Percentiles rank a stretch among this genome's conserved stretches.
phyloP scores from a whole-genome alignment of 371 early-diverging fungal genomes.

The Vavraia culicis region DNA sequence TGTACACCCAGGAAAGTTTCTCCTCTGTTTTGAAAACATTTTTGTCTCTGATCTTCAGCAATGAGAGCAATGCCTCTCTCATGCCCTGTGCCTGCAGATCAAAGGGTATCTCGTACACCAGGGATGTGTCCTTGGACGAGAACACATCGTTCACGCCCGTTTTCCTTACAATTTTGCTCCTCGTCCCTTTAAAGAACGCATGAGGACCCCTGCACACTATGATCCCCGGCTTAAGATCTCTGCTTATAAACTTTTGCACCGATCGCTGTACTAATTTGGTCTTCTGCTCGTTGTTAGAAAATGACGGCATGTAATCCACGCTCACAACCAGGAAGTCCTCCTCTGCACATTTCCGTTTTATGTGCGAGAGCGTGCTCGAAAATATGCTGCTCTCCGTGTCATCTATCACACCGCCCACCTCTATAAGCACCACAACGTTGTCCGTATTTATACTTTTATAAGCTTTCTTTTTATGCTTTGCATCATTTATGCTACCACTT shows the following conservation, averaged over 20 bases:
- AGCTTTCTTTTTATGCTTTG: no score
- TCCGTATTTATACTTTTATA: no score
- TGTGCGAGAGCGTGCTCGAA: slow-evolving; percentile 90
- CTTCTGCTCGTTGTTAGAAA: slow-evolving; percentile 88
- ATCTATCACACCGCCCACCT: slow-evolving; percentile 93
- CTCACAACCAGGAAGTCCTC: slow-evolving; percentile 83
- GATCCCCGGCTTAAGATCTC: slow-evolving; percentile 79
- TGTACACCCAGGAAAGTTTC: slow-evolving; percentile 1
- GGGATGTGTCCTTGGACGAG: slow-evolving; percentile 72
- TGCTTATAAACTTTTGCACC: slow-evolving; percentile 70
- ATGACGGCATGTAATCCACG: slow-evolving; percentile 80
- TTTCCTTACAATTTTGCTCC: slow-evolving; percentile 79
- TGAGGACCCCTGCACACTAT: slow-evolving; percentile 74
- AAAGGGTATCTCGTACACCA: slow-evolving; percentile 80
- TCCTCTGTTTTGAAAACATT: not conserved
- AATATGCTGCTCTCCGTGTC: slow-evolving; percentile 93
- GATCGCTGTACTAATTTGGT: slow-evolving; percentile 91
- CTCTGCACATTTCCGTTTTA: slow-evolving; percentile 84
- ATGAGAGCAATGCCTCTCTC: not conserved
- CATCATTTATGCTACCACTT: no score
- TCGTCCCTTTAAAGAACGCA: slow-evolving; percentile 55
- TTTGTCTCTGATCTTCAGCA: not conserved
- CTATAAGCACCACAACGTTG: slow-evolving; percentile 88
- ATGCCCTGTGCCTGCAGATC: slow-evolving; percentile 58
- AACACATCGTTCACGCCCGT: slow-evolving; percentile 66